Conservation (phyloP, 2,329 filamentous ascomycete genomes). For the Cryphonectria radicalis region DNA sequence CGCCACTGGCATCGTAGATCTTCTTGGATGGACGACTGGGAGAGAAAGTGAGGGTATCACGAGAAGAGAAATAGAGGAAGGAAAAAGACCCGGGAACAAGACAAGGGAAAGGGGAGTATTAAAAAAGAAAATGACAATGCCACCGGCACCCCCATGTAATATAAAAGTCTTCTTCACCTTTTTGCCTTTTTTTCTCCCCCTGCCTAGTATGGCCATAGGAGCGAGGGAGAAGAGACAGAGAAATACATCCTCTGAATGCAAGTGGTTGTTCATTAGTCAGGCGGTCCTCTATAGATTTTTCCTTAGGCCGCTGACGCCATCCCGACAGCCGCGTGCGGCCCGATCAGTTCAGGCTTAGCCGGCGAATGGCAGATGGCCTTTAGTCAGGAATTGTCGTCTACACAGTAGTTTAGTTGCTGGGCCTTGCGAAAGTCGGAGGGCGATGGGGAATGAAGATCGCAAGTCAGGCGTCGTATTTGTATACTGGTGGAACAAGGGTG, state of each 20-base stretch:
- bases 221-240: not conserved
- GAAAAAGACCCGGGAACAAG: not conserved
- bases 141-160: not conserved
- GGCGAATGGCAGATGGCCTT: constrained; percentile 18
- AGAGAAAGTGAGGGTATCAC: constrained; percentile 17
- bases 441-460: no score
- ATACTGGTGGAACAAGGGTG: no score
- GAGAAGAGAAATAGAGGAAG: not conserved
- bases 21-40: not conserved
- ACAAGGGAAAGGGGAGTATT: constrained; percentile 1
- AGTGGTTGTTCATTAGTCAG: constrained; percentile 9
- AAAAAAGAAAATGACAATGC: not conserved
- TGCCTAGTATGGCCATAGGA: not conserved
- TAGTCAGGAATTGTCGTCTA: constrained; percentile 10
- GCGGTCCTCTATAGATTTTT: constrained; percentile 20
- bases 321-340: constrained; percentile 29
- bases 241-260: not conserved
- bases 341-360: constrained; percentile 23
- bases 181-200: not conserved
- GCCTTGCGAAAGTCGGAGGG: constrained; percentile 10
- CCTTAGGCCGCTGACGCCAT: constrained; percentile 31
- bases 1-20: constrained; percentile 18
- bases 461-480: no score
- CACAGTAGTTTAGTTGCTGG: not conserved
- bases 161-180: not conserved